Conservation (phyloP, 805 yeast species). For the Cyberlindnera nakhonratchasimensis region DNA sequence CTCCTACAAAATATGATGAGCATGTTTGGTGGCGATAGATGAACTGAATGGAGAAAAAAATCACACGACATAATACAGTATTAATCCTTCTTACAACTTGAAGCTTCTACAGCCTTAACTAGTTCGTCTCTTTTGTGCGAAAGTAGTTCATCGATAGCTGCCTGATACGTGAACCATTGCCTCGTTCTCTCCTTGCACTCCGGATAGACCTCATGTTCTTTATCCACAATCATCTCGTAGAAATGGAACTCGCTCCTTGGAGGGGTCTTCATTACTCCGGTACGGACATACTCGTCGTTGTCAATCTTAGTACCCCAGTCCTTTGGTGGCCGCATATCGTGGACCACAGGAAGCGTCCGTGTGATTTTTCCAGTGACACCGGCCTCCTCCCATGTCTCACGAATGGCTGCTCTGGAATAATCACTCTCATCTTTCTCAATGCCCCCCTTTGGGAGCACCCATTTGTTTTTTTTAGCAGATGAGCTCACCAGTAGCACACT, state of each 20-base stretch:
- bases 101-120: slow-evolving; percentile 56
- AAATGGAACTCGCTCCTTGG: slow-evolving; percentile 89
- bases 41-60: neutral
- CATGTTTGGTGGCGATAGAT: slow-evolving; percentile 40
- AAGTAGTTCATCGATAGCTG: slow-evolving; percentile 58
- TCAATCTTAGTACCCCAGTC: slow-evolving; percentile 34
- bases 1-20: slow-evolving; percentile 75
- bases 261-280: slow-evolving; percentile 36
- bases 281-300: slow-evolving; percentile 21
- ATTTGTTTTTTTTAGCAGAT: slow-evolving; percentile 58
- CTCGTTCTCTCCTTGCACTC: slow-evolving; percentile 62
- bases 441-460: slow-evolving; percentile 97
- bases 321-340: slow-evolving; percentile 54
- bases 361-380: slow-evolving; percentile 73
- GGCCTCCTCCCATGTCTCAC: slow-evolving; percentile 99
- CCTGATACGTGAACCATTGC: slow-evolving; percentile 69
- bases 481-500: slow-evolving; percentile 80
- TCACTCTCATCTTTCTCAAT: slow-evolving; percentile 75
- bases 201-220: slow-evolving; percentile 68
- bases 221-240: slow-evolving; percentile 65
- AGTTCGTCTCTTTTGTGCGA: slow-evolving; percentile 65
- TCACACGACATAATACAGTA: neutral
- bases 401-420: slow-evolving; percentile 46
- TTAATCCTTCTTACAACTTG: slow-evolving; percentile 37
- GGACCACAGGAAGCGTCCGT: slow-evolving; percentile 57